Evolutionary conservation across 169 alveolate genomes (phyloP).

Genomic region (Nephromyces sp.): DNA sequence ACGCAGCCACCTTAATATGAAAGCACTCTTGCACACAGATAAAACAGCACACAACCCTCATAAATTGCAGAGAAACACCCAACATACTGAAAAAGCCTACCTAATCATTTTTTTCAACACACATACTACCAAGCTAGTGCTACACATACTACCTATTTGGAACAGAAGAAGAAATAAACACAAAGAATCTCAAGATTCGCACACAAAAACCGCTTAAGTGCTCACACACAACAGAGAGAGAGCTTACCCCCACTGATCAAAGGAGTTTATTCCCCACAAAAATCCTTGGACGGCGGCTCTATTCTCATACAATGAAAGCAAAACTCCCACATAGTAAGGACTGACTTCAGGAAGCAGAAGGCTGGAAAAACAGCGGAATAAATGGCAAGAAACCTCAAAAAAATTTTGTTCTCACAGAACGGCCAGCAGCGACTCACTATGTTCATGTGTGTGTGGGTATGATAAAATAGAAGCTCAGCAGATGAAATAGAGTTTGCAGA

Average conservation of each 20-base stretch:
- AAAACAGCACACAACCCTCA: too few species aligned
- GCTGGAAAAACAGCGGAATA: not conserved
- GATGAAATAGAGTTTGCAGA: too few species aligned
- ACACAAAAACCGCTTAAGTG: not conserved
- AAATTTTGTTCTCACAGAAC: not conserved
- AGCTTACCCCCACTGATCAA: conserved; percentile 93
- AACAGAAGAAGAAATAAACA: not conserved
- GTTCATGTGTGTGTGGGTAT: too few species aligned
- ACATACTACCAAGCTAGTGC: too few species aligned
- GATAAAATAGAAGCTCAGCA: too few species aligned
- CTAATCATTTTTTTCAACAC: too few species aligned
- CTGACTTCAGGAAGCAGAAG: conserved; percentile 23
- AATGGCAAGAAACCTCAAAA: not conserved
- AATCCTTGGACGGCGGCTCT: conserved; percentile 92
- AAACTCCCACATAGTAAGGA: conserved; percentile 68
- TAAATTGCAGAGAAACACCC: too few species aligned
- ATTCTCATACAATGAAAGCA: conserved; percentile 93
- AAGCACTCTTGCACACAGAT: too few species aligned
- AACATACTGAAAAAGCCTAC: too few species aligned
- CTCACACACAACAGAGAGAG: not conserved
- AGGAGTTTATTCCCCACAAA: conserved; percentile 88
- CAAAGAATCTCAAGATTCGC: not conserved
- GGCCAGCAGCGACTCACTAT: too few species aligned
- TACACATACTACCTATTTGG: not conserved
- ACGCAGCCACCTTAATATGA: too few species aligned